phyloP scores from a whole-genome alignment of 192 early-diverging fungal species.

The Lunasporangiospora selenospora region DNA sequence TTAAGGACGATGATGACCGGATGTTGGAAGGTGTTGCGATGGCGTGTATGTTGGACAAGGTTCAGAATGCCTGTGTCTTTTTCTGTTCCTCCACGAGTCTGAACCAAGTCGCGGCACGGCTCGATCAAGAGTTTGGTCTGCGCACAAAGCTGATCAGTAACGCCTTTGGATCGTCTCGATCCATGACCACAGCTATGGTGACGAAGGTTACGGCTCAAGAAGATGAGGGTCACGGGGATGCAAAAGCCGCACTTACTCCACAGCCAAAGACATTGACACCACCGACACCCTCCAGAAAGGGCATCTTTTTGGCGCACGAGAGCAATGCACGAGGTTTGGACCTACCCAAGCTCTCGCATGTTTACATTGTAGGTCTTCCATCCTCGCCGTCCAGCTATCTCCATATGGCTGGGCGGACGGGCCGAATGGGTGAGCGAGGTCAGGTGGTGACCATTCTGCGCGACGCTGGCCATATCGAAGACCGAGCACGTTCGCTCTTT shows the following conservation, averaged over 20 bases:
- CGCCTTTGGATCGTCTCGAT: constrained; percentile 12
- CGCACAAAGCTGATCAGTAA: constrained; percentile 41
- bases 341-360: constrained; percentile 76
- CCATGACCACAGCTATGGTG: constrained; percentile 12
- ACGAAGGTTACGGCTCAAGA: constrained; percentile 14
- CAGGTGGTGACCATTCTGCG: constrained; percentile 58
- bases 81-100: constrained; percentile 50
- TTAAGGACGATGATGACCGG: constrained; percentile 55
- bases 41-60: constrained; percentile 51
- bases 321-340: constrained; percentile 85
- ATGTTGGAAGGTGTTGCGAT: constrained; percentile 56
- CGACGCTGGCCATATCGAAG: constrained; percentile 51
- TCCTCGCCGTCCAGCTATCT: constrained; percentile 72
- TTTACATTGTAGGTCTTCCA: constrained; percentile 85
- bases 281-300: background rate
- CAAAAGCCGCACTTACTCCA: constrained; percentile 9
- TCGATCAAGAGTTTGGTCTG: constrained; percentile 40
- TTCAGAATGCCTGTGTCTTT: constrained; percentile 55
- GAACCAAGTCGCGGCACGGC: constrained; percentile 20
- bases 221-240: constrained; percentile 2
- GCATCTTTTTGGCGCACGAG: constrained; percentile 73
- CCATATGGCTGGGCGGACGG: constrained; percentile 90
- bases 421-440: constrained; percentile 73
- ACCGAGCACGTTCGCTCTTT: constrained; percentile 50
- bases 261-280: background rate